Conservation (phyloP, 2,329 filamentous ascomycete species). For the Paradendryphiella salina region DNA sequence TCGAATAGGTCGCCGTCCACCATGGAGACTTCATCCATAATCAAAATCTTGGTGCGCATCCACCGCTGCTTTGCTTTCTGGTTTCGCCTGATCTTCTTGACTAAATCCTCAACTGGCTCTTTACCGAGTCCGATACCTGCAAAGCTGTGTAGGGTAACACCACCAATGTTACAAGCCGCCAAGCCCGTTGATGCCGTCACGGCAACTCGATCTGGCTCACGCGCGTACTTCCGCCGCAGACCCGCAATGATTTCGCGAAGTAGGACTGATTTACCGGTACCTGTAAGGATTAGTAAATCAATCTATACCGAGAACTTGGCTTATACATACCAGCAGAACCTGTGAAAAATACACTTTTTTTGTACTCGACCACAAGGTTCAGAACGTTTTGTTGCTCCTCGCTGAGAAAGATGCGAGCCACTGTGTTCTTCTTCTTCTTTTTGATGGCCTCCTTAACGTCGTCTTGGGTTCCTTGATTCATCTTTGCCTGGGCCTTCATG, state of each 20-base stretch:
- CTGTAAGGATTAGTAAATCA: conserved; percentile 30
- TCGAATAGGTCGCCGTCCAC: conserved; percentile 96
- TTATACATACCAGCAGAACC: conserved; percentile 72
- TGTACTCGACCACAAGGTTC: conserved; percentile 76
- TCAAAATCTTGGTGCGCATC: conserved; percentile 81
- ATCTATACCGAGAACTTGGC: not conserved
- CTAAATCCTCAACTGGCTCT: conserved; percentile 74
- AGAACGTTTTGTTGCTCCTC: conserved; percentile 84
- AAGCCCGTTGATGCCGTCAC: conserved; percentile 95
- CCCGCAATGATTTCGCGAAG: conserved; percentile 88
- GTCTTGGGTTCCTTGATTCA: conserved; percentile 47
- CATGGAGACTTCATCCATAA: conserved; percentile 98
- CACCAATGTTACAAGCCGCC: conserved; percentile 94
- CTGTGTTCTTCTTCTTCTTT: conserved; percentile 51
- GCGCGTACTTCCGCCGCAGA: conserved; percentile 73
- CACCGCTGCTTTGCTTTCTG: conserved; percentile 85
- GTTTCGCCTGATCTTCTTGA: conserved; percentile 90
- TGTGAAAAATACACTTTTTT: conserved; percentile 95
- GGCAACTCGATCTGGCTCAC: conserved; percentile 81
- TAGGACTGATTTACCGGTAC: conserved; percentile 94
- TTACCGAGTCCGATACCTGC: conserved; percentile 94
- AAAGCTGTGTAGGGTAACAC: conserved; percentile 94
- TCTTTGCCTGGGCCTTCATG: conserved; percentile 56
- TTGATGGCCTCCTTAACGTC: conserved; percentile 53
- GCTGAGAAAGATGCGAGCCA: conserved; percentile 71